These are phyloP conservation scores for Penicillium sp. DNA, from an alignment of 2,329 filamentous ascomycete genomes.

Conservation along the genomic window DNA sequence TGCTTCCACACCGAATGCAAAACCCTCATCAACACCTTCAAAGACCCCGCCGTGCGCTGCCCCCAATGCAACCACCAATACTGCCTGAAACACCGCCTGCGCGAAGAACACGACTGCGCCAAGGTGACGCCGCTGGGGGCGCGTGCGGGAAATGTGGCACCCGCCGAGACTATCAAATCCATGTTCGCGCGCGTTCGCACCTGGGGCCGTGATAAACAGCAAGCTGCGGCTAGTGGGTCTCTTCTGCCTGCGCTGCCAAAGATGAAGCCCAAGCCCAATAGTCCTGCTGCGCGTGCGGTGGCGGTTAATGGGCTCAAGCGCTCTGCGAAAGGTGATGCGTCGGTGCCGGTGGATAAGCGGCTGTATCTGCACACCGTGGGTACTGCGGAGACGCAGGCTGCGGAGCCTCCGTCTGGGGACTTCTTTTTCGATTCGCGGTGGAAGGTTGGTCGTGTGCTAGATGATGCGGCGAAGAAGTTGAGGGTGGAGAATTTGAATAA, in stretches of 20 bases:
- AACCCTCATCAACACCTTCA: slow-evolving; percentile 54
- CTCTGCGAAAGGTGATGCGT: slow-evolving; percentile 85
- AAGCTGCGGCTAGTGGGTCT: slow-evolving; percentile 65
- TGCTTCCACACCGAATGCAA: slow-evolving; percentile 54
- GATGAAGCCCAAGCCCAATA: slow-evolving; percentile 57
- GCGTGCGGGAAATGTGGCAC: slow-evolving; percentile 40
- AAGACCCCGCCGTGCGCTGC: slow-evolving; percentile 54
- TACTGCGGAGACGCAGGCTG: slow-evolving; percentile 78
- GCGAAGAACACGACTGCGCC: slow-evolving; percentile 78
- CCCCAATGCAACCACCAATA: slow-evolving; percentile 52
- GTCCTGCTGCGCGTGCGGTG: slow-evolving; percentile 63
- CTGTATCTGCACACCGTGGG: slow-evolving; percentile 90
- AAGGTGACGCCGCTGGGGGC: slow-evolving; percentile 68
- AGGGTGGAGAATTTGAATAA: slow-evolving; percentile 51
- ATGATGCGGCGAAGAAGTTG: slow-evolving; percentile 47
- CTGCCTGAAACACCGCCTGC: slow-evolving; percentile 54
- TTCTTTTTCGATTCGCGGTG: slow-evolving; percentile 83
- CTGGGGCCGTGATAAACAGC: slow-evolving; percentile 76
- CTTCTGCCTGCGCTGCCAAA: slow-evolving; percentile 50
- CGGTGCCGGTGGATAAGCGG: slow-evolving; percentile 77
- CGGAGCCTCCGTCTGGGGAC: slow-evolving; percentile 78
- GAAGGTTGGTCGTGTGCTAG: slow-evolving; percentile 73
- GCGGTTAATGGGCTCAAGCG: slow-evolving; percentile 80
- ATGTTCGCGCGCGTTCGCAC: slow-evolving; percentile 76
- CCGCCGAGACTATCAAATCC: slow-evolving; percentile 66